Base-by-base conservation (phyloP, 805 yeast genomes). In the Grigorovia yakushimaensis region DNA sequence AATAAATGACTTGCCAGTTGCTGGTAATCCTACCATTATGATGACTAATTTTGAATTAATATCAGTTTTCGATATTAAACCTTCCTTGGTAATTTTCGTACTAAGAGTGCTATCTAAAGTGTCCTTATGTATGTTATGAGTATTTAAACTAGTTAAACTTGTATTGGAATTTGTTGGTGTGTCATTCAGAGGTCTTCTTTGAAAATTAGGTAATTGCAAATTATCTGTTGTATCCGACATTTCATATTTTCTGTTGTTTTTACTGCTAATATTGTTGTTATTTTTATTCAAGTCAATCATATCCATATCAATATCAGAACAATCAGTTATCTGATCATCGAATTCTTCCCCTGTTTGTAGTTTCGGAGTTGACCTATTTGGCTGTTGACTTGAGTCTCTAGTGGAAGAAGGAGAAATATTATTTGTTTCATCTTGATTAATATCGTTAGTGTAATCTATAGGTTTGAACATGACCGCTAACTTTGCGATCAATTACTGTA, bases 21-120 rank as follows among this genome's bases (percentile, higher is more conserved):
- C 97, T 0, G 98, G 98, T 13, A 84, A 65, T 0, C 98, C 98
- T 15, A 91, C 96, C 98, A 91, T 91, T 18, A 93, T 94, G 49
- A 91, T 87, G 15, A 91, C 95, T 46, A 91, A 73, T 60, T 88
- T 84, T 13, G 88, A 79, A 1, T 88, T 91, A 4, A 84, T 81
- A 59, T 88, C 96, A 36, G 63, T 64, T 19, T 75, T 70, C 1
- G 80, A 78, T 33, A 79, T 78, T 30, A 71, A 69, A 4, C 87
- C 87, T 61, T 86, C 91, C 0, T 95, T 93, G 0, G 88, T 79
- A 2, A 77, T 77, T 51, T 84, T n/a, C n/a, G n/a, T 80, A 1
- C 89, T 81, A 15, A 13, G 4, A 7, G 5, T 9, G 7, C 6
- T 33, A 2, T 33, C 33, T 43, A 84, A 77, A 0, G 97, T 88